phyloP scores from a whole-genome alignment of 2,329 filamentous ascomycete genomes.

The Botrytis fragariae region DNA sequence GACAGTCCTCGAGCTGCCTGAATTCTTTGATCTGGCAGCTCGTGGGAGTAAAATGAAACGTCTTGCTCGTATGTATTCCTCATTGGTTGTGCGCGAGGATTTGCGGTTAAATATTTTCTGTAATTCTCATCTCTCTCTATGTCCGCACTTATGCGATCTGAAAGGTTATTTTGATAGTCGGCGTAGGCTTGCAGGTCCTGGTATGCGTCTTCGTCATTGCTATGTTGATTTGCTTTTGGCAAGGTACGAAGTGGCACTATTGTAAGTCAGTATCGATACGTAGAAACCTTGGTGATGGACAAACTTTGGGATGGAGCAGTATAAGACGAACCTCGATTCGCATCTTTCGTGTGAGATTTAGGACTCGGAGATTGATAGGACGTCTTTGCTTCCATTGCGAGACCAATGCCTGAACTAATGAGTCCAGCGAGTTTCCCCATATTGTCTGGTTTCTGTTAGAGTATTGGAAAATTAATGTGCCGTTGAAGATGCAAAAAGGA shows the following conservation, averaged over 20 bases:
- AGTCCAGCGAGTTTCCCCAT: slow-evolving; percentile 15
- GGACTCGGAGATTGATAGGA: background rate
- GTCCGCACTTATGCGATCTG: background rate
- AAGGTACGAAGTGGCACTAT: background rate
- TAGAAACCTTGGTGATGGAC: background rate
- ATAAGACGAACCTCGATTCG: background rate
- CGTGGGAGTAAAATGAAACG: slow-evolving; percentile 10
- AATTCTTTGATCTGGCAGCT: background rate
- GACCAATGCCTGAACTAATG: slow-evolving; percentile 17
- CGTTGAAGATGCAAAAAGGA: background rate
- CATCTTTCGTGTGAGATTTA: background rate
- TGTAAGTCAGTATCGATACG: background rate
- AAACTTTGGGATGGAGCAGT: background rate
- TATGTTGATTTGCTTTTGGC: background rate
- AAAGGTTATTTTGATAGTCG: slow-evolving; percentile 1
- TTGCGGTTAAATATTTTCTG: background rate
- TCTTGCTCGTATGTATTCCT: background rate
- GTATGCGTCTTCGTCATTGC: slow-evolving; percentile 2
- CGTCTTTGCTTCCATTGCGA: slow-evolving; percentile 17
- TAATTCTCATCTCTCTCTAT: slow-evolving; percentile 3
- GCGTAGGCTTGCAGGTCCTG: slow-evolving; percentile 14
- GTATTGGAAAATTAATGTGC: too few relatives aligned
- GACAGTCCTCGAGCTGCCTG: background rate
- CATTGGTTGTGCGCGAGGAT: background rate
- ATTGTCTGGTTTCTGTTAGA: background rate